Base-by-base conservation (phyloP, 306 rosid genomes). In the Begonia peltatifolia region DNA sequence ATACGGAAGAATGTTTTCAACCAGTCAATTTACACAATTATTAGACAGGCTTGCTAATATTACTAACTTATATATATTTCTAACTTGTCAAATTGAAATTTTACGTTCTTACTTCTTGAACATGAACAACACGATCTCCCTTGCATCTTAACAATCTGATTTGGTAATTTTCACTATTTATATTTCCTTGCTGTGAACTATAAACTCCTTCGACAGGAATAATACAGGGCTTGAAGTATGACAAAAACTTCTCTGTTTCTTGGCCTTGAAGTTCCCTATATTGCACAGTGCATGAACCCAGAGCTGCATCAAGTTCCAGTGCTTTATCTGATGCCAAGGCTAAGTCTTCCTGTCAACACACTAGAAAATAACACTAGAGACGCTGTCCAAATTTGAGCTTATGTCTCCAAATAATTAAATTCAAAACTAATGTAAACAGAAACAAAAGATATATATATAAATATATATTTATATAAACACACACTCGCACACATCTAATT, bases 201-300 rank as follows among this genome's bases (percentile, higher is more conserved):
- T 78, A 80, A 14, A 71, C 74, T 63, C 94, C 97, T 65, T 90
- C 94, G 44, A 76, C 43, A 18, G 97, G 97, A 64, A 90, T 90
- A 47, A 90, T 63, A 66, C 97, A 90, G 58, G 94, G 95, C 65
- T 73, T 85, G 76, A 85, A 90, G 68, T 80, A 80, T 18, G 97
- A 85, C 56, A 90, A 67, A 68, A 90, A 85, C 66, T 76, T 85
- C 69, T 66, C 79, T 5, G 95, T 74, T 71, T 90, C 94, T 71
- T 69, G 84, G 73, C 94, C 97, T 78, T 79, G 92, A 62, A 85
- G 60, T 75, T 89, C 97, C 72, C 76, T 74, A 59, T 85, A 89
- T 69, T 89, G 97, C 58, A 89, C 97, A 17, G 90, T 72, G 73
- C 97, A 89, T 1, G 95, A 89, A 62, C 97, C 95, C 18, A 89